Evolutionary conservation across 371 early-diverging fungal genomes (phyloP).

Genomic region (Mycotypha africana): DNA sequence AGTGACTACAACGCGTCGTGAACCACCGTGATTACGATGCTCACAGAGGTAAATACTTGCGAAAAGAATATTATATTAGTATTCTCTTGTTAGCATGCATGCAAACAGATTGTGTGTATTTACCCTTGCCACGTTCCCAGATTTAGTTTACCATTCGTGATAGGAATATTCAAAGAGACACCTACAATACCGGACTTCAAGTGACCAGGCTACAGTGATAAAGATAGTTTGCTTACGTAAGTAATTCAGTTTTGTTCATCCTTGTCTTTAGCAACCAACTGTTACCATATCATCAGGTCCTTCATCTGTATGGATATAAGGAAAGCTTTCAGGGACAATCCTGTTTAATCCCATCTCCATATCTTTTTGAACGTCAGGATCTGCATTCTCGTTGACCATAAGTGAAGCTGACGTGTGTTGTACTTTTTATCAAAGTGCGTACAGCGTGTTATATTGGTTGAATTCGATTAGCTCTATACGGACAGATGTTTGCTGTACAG

Average conservation of each 20-base stretch:
- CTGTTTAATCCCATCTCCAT: slow-evolving; percentile 67
- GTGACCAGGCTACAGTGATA: slow-evolving; percentile 73
- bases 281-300: slow-evolving; percentile 53
- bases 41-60: slow-evolving; percentile 70
- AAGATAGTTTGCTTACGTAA: too few relatives aligned
- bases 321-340: slow-evolving; percentile 63
- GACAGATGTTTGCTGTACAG: too few relatives aligned
- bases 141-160: slow-evolving; percentile 71
- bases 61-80: too few relatives aligned
- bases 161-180: slow-evolving; percentile 82
- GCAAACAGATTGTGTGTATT: slow-evolving; percentile 9
- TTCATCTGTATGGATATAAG: slow-evolving; percentile 77
- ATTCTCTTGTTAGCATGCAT: neutral
- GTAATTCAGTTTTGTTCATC: too few relatives aligned
- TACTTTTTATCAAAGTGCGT: too few relatives aligned
- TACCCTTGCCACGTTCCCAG: slow-evolving; percentile 94
- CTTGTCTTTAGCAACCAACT: neutral
- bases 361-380: slow-evolving; percentile 75
- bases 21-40: slow-evolving; percentile 63
- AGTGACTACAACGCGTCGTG: slow-evolving; percentile 65
- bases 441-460: too few relatives aligned
- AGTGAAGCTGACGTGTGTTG: slow-evolving; percentile 90
- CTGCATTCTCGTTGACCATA: slow-evolving; percentile 84
- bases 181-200: slow-evolving; percentile 83
- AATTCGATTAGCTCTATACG: too few relatives aligned